These are phyloP conservation scores for Candida vaughaniae DNA, from an alignment of 805 yeast genomes.

Conservation along the genomic window DNA sequence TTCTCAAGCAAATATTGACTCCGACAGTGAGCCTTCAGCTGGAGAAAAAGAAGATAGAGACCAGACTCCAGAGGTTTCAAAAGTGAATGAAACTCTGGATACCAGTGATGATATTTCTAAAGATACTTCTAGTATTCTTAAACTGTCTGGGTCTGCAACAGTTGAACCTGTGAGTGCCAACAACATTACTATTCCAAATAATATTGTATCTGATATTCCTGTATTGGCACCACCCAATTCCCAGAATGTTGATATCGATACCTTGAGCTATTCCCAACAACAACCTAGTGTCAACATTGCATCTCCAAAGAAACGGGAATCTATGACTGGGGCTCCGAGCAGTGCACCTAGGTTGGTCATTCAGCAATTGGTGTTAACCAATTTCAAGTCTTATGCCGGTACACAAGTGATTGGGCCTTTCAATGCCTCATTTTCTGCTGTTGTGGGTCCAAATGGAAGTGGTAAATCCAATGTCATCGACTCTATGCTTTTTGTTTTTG, in stretches of 20 bases:
- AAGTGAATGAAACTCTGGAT: conserved; percentile 13
- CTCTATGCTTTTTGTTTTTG: conserved; percentile 93
- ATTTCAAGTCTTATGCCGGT: conserved; percentile 96
- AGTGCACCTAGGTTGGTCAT: conserved; percentile 65
- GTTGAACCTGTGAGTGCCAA: too few relatives aligned
- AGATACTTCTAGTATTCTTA: conserved; percentile 4
- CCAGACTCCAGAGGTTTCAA: conserved; percentile 11
- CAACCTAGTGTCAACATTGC: conserved; percentile 7
- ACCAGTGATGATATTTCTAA: conserved; percentile 15
- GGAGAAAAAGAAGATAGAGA: not conserved
- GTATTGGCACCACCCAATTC: conserved; percentile 2
- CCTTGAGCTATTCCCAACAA: conserved; percentile 11
- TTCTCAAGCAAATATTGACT: too few relatives aligned
- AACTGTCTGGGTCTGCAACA: not conserved
- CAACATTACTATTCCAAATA: not conserved
- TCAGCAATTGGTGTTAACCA: conserved; percentile 65
- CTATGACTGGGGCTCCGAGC: conserved; percentile 1
- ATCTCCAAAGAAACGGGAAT: conserved; percentile 11
- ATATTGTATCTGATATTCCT: conserved; percentile 2
- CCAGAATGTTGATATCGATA: not conserved
- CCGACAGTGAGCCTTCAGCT: not conserved
- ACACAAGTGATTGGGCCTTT: conserved; percentile 92
- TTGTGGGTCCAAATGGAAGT: conserved; percentile 97
- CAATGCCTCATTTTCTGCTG: conserved; percentile 90
- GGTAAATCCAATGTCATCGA: conserved; percentile 98